A percentile compares a stretch with the other conserved stretches of the same genome.
These are phyloP conservation scores for Cutaneotrichosporon cutaneum DNA, from an alignment of 1,284 basidiomycete species.

Conservation along the genomic window DNA sequence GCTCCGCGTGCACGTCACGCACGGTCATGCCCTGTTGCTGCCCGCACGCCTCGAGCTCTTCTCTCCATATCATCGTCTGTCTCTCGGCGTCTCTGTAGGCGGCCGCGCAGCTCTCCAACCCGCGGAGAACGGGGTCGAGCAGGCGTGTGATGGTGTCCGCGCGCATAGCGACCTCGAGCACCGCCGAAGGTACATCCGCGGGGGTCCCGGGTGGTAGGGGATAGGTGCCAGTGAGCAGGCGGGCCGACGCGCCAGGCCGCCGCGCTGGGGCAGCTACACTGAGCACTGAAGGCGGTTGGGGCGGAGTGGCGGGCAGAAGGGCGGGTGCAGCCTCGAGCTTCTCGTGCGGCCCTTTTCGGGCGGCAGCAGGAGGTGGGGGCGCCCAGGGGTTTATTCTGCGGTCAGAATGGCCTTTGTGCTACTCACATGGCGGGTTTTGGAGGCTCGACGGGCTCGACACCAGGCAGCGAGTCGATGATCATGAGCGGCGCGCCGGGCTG, in stretches of 20 bases:
- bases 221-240: slow-evolving; percentile 40
- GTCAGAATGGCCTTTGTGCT: slow-evolving; percentile 6
- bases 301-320: slow-evolving; percentile 31
- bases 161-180: slow-evolving; percentile 29
- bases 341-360: slow-evolving; percentile 26
- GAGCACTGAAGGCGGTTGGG: slow-evolving; percentile 31
- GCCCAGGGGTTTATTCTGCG: slow-evolving; percentile 25
- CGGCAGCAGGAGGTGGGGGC: slow-evolving; percentile 6
- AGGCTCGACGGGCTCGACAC: slow-evolving; percentile 41
- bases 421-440: slow-evolving; percentile 43
- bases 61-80: slow-evolving; percentile 47
- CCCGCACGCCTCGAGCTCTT: slow-evolving; percentile 47
- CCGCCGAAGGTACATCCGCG: neutral
- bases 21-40: slow-evolving; percentile 41
- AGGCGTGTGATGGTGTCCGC: slow-evolving; percentile 32
- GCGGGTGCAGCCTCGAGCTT: slow-evolving; percentile 34
- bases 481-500: slow-evolving; percentile 40
- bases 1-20: slow-evolving; percentile 43
- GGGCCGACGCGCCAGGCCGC: neutral
- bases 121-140: slow-evolving; percentile 38
- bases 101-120: slow-evolving; percentile 33
- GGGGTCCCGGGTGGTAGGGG: slow-evolving; percentile 8
- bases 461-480: slow-evolving; percentile 43
- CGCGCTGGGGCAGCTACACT: slow-evolving; percentile 16
- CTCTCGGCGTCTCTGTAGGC: slow-evolving; percentile 42